Evolutionary conservation across 805 yeast genomes (phyloP).

Genomic region (Candida takata): DNA sequence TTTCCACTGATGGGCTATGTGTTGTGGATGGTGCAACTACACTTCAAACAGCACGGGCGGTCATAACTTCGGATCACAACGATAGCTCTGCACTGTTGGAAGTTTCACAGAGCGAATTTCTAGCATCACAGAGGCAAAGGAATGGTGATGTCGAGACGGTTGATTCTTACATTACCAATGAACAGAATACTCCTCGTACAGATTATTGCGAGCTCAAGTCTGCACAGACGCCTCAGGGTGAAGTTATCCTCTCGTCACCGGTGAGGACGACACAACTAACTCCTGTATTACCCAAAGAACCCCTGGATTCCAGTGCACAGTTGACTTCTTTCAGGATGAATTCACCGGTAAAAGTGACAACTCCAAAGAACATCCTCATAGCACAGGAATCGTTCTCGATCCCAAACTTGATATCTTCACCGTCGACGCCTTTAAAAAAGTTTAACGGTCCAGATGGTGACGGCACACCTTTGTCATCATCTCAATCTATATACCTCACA

Average conservation of each 20-base stretch:
- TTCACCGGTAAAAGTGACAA: constrained; percentile 16
- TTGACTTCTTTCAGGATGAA: constrained; percentile 20
- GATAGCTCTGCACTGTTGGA: constrained; percentile 10
- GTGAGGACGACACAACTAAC: neutral
- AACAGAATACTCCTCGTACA: neutral
- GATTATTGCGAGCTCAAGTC: constrained; percentile 8
- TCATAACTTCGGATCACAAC: no score
- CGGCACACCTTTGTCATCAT: constrained; percentile 2
- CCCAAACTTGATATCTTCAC: constrained; percentile 8
- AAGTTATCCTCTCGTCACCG: constrained; percentile 8
- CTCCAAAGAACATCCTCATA: constrained; percentile 13
- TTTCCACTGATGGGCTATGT: constrained; percentile 1
- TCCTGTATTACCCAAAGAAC: no score
- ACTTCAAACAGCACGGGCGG: no score
- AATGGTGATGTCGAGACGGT: no score
- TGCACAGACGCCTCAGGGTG: constrained; percentile 8
- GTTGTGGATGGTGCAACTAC: no score
- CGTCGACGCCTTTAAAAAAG: neutral
- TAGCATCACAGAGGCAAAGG: constrained; percentile 8
- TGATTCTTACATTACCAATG: no score
- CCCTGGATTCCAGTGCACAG: constrained; percentile 18
- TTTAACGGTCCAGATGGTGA: neutral
- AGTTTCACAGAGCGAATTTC: constrained; percentile 11
- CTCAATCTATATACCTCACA: constrained; percentile 12
- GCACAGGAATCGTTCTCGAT: constrained; percentile 15